A percentile compares a stretch with the other conserved stretches of the same genome.
Conservation (phyloP, 148 eudicot genomes). For the Vaccinium myrtillus region DNA sequence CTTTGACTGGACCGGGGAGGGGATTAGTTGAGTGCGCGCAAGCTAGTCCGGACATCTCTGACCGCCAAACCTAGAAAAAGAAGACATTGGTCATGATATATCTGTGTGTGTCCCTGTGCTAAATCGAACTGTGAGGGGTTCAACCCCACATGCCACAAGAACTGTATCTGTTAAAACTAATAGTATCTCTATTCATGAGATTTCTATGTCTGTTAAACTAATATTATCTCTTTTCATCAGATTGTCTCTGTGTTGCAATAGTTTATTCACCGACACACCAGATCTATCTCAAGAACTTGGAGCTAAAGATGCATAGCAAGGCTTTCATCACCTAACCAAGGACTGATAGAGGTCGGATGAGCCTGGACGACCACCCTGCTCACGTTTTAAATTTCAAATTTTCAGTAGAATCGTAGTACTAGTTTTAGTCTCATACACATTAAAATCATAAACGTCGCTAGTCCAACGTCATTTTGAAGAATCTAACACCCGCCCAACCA, state of each 20-base stretch:
- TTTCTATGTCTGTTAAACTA: background rate
- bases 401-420: no score
- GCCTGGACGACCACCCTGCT: no score
- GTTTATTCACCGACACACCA: background rate
- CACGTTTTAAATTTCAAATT: no score
- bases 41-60: no score
- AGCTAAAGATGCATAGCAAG: background rate
- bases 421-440: no score
- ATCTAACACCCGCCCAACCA: no score
- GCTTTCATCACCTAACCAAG: background rate
- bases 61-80: background rate
- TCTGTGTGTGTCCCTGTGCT: background rate
- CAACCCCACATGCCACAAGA: background rate
- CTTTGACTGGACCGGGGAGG: no score
- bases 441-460: no score
- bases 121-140: background rate
- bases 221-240: background rate
- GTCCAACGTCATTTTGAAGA: no score
- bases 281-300: background rate
- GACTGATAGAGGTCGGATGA: no score
- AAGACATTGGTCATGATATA: background rate
- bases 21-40: no score
- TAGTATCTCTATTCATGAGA: constrained; percentile 3
- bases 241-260: background rate
- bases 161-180: background rate